Evolutionary conservation across 371 early-diverging fungal species (phyloP).

Genomic region (Mucor velutinosus): DNA sequence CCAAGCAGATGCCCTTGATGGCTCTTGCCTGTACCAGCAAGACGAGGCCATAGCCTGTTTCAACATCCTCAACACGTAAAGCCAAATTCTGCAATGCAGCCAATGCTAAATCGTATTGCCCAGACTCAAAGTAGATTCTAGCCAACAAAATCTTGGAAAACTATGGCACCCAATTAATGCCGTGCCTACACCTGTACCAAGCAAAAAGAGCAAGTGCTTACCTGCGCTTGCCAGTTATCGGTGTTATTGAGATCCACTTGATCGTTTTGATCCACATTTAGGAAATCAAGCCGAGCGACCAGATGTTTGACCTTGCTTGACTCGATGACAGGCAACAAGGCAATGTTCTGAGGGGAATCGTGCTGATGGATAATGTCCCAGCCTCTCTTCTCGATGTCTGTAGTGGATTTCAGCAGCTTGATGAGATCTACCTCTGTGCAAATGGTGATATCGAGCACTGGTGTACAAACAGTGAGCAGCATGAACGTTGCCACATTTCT

Average conservation of each 20-base stretch:
- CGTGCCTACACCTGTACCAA: neutral
- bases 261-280: conserved; percentile 1
- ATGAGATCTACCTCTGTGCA: conserved; percentile 31
- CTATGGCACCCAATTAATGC: neutral
- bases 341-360: conserved; percentile 26
- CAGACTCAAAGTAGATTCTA: conserved; percentile 41
- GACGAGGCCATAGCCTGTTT: conserved; percentile 58
- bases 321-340: conserved; percentile 20
- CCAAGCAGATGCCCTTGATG: conserved; percentile 59
- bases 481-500: neutral
- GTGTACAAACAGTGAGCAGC: neutral
- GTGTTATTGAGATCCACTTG: neutral
- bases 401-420: conserved; percentile 12
- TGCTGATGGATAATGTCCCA: conserved; percentile 21
- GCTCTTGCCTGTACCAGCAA: conserved; percentile 52
- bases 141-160: conserved; percentile 42
- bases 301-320: conserved; percentile 6
- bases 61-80: conserved; percentile 34
- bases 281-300: neutral
- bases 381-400: conserved; percentile 10
- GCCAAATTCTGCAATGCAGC: conserved; percentile 31
- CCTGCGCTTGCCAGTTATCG: conserved; percentile 33
- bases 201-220: neutral
- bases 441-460: conserved; percentile 29
- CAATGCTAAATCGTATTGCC: conserved; percentile 32